Evolutionary conservation across 192 early-diverging fungal species (phyloP), one percentile per base, ranked within the genome.

Genomic region (Phycomyces nitens): DNA sequence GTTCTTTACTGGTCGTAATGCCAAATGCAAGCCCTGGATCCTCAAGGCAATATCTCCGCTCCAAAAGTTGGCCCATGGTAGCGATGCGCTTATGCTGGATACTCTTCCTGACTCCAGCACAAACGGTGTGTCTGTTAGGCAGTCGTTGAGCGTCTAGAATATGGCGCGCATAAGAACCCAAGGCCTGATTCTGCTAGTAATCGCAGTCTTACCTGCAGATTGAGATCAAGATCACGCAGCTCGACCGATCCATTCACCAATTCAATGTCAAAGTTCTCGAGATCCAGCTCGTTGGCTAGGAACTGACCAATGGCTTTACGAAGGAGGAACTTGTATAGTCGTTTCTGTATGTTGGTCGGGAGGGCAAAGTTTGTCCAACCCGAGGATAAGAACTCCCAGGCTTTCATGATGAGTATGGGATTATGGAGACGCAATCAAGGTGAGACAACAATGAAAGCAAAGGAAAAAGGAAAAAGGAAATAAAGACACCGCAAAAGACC

Each of bases 61-160:
- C 86, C 88, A 90, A 38, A 95, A 82, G 73, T 92, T 89, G 20
- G 82, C 84, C 92, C 94, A 94, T 0, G 94, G 94, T 18, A 95
- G 70, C 7, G 77, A 79, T 21, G 86, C 89, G 11, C 72, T 81
- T 59, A 95, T 89, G 21, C 74, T 76, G 12, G 80, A 80, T 38
- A 94, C 89, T 11, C 70, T 65, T 4, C 94, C 94, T 53, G 82
- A 79, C 21, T 78, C 65, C 27, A 94, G 81, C n/a, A 82, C 67
- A 57, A 94, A 64, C 2, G 94, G 92, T 58, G 88, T 71, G 58
- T 86, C 86, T 0, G 74, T 73, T 34, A 84, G 71, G 18, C 86
- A 76, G 6, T 91, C 87, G 69, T 92, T 92, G 11, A 95, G 71
- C 1, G 85, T 84, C 91, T 94, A 80, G 52, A 5, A n/a, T 11